Conservation (phyloP, 2,329 filamentous ascomycete genomes). For the Curvularia hawaiiensis region DNA sequence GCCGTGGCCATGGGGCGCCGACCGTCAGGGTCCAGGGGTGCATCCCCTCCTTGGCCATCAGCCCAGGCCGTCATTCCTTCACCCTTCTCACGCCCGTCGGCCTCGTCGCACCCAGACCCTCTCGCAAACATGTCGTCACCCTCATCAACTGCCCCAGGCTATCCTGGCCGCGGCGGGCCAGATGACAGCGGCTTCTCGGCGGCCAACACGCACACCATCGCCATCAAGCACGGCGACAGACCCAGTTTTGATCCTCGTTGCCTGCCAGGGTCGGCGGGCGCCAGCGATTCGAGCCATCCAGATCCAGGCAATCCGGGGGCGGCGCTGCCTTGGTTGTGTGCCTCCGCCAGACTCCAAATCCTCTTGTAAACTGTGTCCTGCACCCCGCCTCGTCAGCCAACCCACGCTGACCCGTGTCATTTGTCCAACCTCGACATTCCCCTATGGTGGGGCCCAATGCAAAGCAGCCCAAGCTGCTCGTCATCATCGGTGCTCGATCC, state of each 20-base stretch:
- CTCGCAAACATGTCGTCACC: constrained; percentile 2
- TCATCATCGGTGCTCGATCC: constrained; percentile 5
- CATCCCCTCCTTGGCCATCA: neutral
- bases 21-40: constrained; percentile 13
- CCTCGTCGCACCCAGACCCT: neutral
- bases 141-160: neutral
- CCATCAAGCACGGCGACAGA: neutral
- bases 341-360: neutral
- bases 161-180: neutral
- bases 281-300: constrained; percentile 5
- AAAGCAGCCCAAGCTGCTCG: constrained; percentile 2
- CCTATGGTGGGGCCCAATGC: constrained; percentile 2
- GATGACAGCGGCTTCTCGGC: constrained; percentile 6
- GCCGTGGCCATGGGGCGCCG: constrained; percentile 8
- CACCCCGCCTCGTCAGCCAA: constrained; percentile 19
- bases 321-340: neutral
- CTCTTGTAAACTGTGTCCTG: constrained; percentile 9
- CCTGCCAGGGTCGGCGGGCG: constrained; percentile 6
- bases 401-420: neutral
- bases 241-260: constrained; percentile 9
- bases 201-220: constrained; percentile 1
- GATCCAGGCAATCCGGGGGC: constrained; percentile 7
- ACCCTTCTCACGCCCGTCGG: neutral
- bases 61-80: neutral
- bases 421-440: constrained; percentile 3